phyloP scores from a whole-genome alignment of 257 asterid genomes.

The Gardenia jasminoides region DNA sequence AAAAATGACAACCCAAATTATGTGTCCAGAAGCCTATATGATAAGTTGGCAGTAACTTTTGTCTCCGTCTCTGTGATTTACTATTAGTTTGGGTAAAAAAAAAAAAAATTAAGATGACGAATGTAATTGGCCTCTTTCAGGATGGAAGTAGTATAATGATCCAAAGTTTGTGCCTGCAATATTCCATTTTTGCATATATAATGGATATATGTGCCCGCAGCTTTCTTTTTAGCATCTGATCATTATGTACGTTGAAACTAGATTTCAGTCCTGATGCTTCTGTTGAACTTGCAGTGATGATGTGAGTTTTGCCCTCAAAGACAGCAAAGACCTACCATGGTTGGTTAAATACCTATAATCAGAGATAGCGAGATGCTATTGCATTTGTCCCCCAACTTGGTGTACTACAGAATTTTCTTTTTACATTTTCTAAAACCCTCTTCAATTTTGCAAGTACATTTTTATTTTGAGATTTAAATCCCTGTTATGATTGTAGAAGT shows the following conservation, averaged over 20 bases:
- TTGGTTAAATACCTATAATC: slow-evolving; percentile 63
- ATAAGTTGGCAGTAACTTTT: background rate
- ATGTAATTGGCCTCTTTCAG: background rate
- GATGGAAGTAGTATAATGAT: background rate
- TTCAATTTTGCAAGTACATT: background rate
- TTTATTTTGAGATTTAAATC: background rate
- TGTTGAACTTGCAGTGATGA: slow-evolving; percentile 61
- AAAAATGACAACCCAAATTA: background rate
- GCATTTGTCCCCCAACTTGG: background rate
- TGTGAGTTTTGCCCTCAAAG: slow-evolving; percentile 89
- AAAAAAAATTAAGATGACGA: background rate
- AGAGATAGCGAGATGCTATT: background rate
- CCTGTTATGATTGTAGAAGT: background rate
- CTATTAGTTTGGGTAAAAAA: background rate
- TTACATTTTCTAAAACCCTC: background rate
- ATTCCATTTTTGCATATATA: too few relatives aligned
- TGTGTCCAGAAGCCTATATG: background rate
- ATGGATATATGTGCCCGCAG: too few relatives aligned
- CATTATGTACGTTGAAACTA: background rate
- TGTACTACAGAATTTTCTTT: background rate
- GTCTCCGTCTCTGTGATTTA: background rate
- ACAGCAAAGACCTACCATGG: slow-evolving; percentile 88
- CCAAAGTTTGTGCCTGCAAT: too few relatives aligned
- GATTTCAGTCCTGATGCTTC: background rate
- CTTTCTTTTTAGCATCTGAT: background rate